A percentile compares a stretch with the other conserved stretches of the same genome.
Evolutionary conservation across 305 asterid species (phyloP).

Genomic region (Rubia peregrina): DNA sequence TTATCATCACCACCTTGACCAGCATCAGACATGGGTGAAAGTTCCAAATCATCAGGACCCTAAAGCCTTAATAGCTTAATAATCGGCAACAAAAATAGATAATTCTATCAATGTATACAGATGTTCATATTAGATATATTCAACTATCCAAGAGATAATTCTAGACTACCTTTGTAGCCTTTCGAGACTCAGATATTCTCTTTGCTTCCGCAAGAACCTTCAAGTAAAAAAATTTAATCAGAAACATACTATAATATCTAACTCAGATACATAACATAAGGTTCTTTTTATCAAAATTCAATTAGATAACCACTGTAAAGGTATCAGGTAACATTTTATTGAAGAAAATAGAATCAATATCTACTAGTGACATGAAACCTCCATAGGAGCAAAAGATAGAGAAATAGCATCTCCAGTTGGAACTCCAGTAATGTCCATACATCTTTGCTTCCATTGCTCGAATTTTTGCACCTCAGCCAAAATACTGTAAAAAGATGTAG

Average conservation of each 20-base stretch:
- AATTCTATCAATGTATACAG: not conserved
- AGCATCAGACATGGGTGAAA: slow-evolving; percentile 42
- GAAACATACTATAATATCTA: slow-evolving; percentile 1
- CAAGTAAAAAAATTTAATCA: slow-evolving; percentile 13
- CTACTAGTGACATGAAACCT: no score
- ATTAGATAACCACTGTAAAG: no score
- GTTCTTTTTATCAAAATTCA: not conserved
- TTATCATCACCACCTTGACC: slow-evolving; percentile 45
- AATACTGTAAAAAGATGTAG: no score
- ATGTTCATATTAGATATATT: not conserved
- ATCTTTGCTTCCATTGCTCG: no score
- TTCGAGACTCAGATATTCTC: slow-evolving; percentile 74
- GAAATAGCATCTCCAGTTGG: no score
- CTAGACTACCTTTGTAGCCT: slow-evolving; percentile 59
- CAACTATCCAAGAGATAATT: not conserved
- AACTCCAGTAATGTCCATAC: no score
- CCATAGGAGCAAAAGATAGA: no score
- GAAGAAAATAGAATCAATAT: no score
- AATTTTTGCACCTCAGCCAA: no score
- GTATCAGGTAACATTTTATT: no score
- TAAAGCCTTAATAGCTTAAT: slow-evolving; percentile 17
- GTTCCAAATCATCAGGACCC: slow-evolving; percentile 52
- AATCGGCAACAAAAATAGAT: not conserved
- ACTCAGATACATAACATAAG: not conserved
- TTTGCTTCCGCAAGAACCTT: slow-evolving; percentile 93